Conservation (phyloP, 2,329 filamentous ascomycete genomes). For the Claviceps sp. region DNA sequence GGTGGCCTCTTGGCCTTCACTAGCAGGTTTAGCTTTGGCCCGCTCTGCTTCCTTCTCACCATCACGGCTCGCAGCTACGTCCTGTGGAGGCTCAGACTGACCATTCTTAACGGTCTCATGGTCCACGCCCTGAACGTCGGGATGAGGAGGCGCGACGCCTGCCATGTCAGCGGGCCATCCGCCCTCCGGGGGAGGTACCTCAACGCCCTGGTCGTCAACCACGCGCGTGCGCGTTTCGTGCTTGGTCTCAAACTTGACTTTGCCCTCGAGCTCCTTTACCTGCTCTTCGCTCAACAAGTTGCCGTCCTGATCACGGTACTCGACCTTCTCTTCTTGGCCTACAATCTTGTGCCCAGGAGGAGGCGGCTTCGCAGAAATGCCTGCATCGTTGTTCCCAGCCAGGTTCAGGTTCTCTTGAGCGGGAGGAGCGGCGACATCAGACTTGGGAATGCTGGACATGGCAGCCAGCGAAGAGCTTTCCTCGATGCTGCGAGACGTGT, state of each 20-base stretch:
- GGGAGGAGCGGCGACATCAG: slow-evolving; percentile 9
- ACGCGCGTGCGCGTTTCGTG: slow-evolving; percentile 91
- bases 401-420: background rate
- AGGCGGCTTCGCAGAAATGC: slow-evolving; percentile 37
- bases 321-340: slow-evolving; percentile 63
- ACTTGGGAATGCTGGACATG: slow-evolving; percentile 15
- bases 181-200: slow-evolving; percentile 40
- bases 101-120: slow-evolving; percentile 39
- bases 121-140: slow-evolving; percentile 47
- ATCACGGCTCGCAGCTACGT: slow-evolving; percentile 36
- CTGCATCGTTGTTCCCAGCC: slow-evolving; percentile 9
- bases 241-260: slow-evolving; percentile 88
- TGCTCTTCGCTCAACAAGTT: slow-evolving; percentile 76
- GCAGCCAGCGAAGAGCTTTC: slow-evolving; percentile 16
- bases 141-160: slow-evolving; percentile 43
- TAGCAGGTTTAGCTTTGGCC: slow-evolving; percentile 46
- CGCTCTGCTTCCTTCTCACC: slow-evolving; percentile 45
- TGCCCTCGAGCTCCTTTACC: slow-evolving; percentile 73
- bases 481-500: slow-evolving; percentile 6
- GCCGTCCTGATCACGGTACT: slow-evolving; percentile 71
- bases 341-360: slow-evolving; percentile 35
- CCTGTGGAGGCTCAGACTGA: slow-evolving; percentile 26
- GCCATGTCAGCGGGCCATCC: slow-evolving; percentile 24
- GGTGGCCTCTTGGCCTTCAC: slow-evolving; percentile 47
- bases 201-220: slow-evolving; percentile 66